Evolutionary conservation across 768 basidiomycete species (phyloP).

Genomic region (Naganishia vishniacii): DNA sequence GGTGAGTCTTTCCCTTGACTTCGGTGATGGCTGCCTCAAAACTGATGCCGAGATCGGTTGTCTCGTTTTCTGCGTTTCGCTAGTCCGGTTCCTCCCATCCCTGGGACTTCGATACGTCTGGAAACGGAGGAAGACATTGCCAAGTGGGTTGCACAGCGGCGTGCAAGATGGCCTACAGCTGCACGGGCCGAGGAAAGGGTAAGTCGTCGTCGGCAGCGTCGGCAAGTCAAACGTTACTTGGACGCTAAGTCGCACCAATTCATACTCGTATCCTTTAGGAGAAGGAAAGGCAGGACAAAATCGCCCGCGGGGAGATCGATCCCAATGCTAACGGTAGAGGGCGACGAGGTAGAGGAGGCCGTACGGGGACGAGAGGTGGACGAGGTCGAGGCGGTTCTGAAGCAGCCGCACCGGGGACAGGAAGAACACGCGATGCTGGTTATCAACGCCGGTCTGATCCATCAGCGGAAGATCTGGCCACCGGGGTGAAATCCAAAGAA

Average conservation of each 20-base stretch:
- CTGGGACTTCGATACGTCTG: slow-evolving; percentile 67
- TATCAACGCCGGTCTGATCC: slow-evolving; percentile 2
- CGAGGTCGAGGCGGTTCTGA: slow-evolving; percentile 1
- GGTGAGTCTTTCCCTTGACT: slow-evolving; percentile 17
- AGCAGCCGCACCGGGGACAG: too few relatives aligned
- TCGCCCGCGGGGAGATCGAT: slow-evolving; percentile 32
- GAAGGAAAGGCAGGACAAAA: slow-evolving; percentile 68
- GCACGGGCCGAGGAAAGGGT: slow-evolving; percentile 67
- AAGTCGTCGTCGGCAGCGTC: not conserved
- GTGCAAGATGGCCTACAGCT: slow-evolving; percentile 72
- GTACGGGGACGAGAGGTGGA: slow-evolving; percentile 9
- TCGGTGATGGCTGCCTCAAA: too few relatives aligned
- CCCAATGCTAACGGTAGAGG: slow-evolving; percentile 9
- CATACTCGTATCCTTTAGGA: slow-evolving; percentile 47
- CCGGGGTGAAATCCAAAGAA: not conserved
- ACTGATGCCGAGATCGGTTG: too few relatives aligned
- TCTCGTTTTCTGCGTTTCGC: too few relatives aligned
- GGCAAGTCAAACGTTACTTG: too few relatives aligned
- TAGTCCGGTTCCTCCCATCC: slow-evolving; percentile 42
- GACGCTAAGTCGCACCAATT: not conserved
- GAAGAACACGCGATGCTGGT: slow-evolving; percentile 9
- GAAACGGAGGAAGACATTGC: slow-evolving; percentile 75
- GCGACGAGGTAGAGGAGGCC: slow-evolving; percentile 13
- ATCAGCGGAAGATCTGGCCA: not conserved
- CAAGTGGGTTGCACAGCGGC: slow-evolving; percentile 84